phyloP scores from a whole-genome alignment of 345 rosid genomes.

The Mangifera indica region DNA sequence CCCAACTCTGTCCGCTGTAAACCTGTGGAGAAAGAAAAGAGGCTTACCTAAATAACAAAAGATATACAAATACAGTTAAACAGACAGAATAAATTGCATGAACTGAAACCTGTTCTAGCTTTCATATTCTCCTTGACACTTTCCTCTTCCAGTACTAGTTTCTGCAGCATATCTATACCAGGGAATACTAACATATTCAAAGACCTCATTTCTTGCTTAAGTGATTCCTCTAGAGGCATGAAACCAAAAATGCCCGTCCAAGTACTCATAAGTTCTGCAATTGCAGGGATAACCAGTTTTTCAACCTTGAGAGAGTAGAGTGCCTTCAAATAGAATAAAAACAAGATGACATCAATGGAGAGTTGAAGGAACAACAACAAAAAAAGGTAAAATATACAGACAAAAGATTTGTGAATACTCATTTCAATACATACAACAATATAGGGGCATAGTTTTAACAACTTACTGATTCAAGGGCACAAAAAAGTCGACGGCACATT shows the following conservation, averaged over 20 bases:
- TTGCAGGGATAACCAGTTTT: constrained; percentile 76
- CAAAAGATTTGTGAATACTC: neutral
- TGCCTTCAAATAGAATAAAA: constrained; percentile 38
- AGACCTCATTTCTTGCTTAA: constrained; percentile 53
- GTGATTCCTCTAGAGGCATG: constrained; percentile 44
- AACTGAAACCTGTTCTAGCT: constrained; percentile 32
- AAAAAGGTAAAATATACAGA: constrained; percentile 2
- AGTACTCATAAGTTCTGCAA: constrained; percentile 65
- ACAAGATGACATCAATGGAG: constrained; percentile 11
- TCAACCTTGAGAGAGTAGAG: constrained; percentile 63
- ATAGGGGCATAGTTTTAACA: constrained; percentile 3
- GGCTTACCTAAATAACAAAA: neutral
- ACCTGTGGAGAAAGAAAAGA: constrained; percentile 15
- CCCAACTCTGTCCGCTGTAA: constrained; percentile 16
- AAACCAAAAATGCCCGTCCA: constrained; percentile 83
- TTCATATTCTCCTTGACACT: constrained; percentile 27
- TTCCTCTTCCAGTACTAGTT: constrained; percentile 43
- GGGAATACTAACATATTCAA: constrained; percentile 83
- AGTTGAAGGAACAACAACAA: neutral
- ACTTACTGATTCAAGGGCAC: constrained; percentile 70
- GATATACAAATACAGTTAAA: neutral
- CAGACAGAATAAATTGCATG: neutral
- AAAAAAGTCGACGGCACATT: constrained; percentile 82
- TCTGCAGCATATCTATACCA: constrained; percentile 77
- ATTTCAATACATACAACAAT: constrained; percentile 15